Conservation (phyloP, 2,329 filamentous ascomycete genomes). For the Neonectria sp. region DNA sequence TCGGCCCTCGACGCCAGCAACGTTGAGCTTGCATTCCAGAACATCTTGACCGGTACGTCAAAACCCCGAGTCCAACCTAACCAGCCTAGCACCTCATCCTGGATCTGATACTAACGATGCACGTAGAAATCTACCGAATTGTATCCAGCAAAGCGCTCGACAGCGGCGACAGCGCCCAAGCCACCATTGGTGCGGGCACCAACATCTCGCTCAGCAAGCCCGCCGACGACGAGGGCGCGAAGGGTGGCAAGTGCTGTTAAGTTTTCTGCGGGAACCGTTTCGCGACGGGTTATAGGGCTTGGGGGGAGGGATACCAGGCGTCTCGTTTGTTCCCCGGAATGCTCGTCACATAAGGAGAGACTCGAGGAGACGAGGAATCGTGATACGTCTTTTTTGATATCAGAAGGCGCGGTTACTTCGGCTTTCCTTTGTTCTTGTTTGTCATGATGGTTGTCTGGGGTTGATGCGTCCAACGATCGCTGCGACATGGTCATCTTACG, state of each 20-base stretch:
- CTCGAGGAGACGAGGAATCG: slow-evolving; percentile 53
- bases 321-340: slow-evolving; percentile 53
- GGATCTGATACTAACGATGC: slow-evolving; percentile 29
- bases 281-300: slow-evolving; percentile 46
- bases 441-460: slow-evolving; percentile 55
- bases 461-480: slow-evolving; percentile 57
- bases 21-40: slow-evolving; percentile 99
- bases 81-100: slow-evolving; percentile 8
- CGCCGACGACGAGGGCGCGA: slow-evolving; percentile 80
- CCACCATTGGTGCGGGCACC: slow-evolving; percentile 83
- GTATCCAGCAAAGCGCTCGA: slow-evolving; percentile 98
- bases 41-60: slow-evolving; percentile 92
- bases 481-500: slow-evolving; percentile 55
- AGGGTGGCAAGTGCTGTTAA: slow-evolving; percentile 88
- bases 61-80: slow-evolving; percentile 10
- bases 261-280: slow-evolving; percentile 46
- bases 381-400: slow-evolving; percentile 57
- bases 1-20: slow-evolving; percentile 99
- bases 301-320: slow-evolving; percentile 52
- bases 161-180: slow-evolving; percentile 85
- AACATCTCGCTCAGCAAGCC: slow-evolving; percentile 92
- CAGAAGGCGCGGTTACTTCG: slow-evolving; percentile 59
- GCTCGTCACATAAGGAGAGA: slow-evolving; percentile 52
- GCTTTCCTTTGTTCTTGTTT: slow-evolving; percentile 59
- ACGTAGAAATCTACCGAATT: slow-evolving; percentile 96